phyloP scores from a whole-genome alignment of 208 protist species.

The Angomonas desouzai region DNA sequence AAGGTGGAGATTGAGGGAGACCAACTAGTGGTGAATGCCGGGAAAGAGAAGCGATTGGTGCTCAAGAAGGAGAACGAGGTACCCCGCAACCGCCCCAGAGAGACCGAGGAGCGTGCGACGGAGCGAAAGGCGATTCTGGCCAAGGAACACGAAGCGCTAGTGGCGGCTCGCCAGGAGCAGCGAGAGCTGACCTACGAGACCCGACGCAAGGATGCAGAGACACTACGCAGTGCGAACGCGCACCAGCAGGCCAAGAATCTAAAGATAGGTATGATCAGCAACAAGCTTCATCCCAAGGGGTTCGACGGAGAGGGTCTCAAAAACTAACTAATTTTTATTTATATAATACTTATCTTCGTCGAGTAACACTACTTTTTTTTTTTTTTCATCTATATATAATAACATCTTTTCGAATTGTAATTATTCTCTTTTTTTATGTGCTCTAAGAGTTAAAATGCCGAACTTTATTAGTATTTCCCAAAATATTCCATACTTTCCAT shows the following conservation, averaged over 20 bases:
- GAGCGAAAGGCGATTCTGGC: constrained; percentile 59
- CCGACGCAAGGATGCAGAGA: constrained; percentile 28
- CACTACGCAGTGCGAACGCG: constrained; percentile 27
- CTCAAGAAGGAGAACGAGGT: constrained; percentile 66
- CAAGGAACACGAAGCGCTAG: constrained; percentile 49
- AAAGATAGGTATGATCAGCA: constrained; percentile 64
- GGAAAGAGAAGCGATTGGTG: constrained; percentile 21
- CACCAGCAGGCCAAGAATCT: constrained; percentile 53
- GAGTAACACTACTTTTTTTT: constrained; percentile 7
- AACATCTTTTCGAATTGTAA: background rate
- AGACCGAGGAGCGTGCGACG: constrained; percentile 49
- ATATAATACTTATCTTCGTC: constrained; percentile 1
- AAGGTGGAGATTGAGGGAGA: constrained; percentile 44
- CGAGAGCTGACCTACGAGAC: constrained; percentile 47
- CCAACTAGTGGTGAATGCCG: constrained; percentile 34
- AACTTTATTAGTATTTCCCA: no score
- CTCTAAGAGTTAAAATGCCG: no score
- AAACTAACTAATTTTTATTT: constrained; percentile 28
- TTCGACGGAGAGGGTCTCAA: constrained; percentile 81
- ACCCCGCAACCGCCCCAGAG: constrained; percentile 50
- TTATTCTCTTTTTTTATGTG: no score
- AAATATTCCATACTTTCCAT: no score
- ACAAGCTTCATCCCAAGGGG: constrained; percentile 87
- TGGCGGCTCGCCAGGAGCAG: constrained; percentile 57
- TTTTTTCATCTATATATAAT: background rate